Evolutionary conservation across 345 rosid species (phyloP).

Genomic region (Linum lewisii): DNA sequence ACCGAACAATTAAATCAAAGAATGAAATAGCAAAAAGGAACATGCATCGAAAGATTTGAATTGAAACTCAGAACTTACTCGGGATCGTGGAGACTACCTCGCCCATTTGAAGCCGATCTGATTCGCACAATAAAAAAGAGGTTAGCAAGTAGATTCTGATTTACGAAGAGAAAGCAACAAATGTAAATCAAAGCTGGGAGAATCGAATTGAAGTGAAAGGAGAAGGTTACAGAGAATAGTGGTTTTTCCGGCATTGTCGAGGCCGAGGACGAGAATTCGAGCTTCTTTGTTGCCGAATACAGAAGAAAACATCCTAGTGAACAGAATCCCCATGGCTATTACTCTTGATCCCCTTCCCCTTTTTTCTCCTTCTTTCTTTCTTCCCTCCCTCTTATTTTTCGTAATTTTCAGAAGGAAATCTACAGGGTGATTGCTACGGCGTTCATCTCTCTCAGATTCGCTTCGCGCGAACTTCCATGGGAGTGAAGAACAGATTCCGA

Average conservation of each 20-base stretch:
- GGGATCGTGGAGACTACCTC: slow-evolving; percentile 97
- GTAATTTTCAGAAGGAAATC: not conserved
- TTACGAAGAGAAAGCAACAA: not conserved
- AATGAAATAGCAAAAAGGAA: not conserved
- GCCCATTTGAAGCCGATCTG: slow-evolving; percentile 93
- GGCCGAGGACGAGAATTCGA: slow-evolving; percentile 83
- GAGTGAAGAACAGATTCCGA: not conserved
- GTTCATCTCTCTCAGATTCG: not conserved
- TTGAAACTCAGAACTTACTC: slow-evolving; percentile 35
- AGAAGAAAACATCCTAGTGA: slow-evolving; percentile 70
- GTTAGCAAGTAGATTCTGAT: not conserved
- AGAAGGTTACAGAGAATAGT: slow-evolving; percentile 55
- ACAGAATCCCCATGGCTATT: slow-evolving; percentile 54
- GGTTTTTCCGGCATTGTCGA: slow-evolving; percentile 90
- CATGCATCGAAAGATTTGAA: not conserved
- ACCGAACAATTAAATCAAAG: slow-evolving; percentile 3
- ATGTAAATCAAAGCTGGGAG: not conserved
- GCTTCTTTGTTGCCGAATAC: slow-evolving; percentile 69
- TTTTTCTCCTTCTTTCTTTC: not conserved
- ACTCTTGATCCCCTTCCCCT: not conserved
- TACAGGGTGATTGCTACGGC: not conserved
- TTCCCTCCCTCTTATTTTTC: not conserved
- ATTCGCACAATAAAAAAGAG: not conserved
- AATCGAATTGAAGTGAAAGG: not conserved
- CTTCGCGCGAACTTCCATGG: not conserved